phyloP scores from a whole-genome alignment of 23 red algal species.

The Gracilaria gracilis region DNA sequence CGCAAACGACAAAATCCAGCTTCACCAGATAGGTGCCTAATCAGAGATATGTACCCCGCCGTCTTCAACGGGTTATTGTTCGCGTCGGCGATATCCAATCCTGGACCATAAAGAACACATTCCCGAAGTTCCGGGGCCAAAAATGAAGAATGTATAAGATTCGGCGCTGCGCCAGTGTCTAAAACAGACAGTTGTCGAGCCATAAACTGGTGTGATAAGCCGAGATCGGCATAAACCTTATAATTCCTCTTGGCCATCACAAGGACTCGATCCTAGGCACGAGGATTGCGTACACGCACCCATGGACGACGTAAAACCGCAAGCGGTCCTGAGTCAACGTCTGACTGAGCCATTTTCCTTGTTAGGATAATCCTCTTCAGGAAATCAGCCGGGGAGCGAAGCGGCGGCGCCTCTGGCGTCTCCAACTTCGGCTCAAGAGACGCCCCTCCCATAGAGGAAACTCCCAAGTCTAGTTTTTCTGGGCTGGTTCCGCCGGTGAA shows the following conservation, averaged over 20 bases:
- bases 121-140: neutral
- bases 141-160: neutral
- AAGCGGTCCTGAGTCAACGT: neutral
- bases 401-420: neutral
- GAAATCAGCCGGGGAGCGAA: neutral
- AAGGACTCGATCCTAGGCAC: neutral
- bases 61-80: neutral
- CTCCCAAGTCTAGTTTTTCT: constrained; percentile 11
- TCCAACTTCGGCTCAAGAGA: neutral
- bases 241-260: constrained; percentile 27
- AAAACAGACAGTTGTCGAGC: too few relatives aligned
- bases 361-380: too few relatives aligned
- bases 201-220: constrained; percentile 7
- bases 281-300: constrained; percentile 7
- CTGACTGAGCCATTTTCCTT: neutral
- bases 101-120: neutral
- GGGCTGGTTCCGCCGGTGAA: too few relatives aligned
- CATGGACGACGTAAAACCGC: constrained; percentile 21
- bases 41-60: neutral
- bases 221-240: constrained; percentile 38
- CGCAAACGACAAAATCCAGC: neutral
- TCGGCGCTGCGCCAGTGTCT: too few relatives aligned
- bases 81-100: neutral
- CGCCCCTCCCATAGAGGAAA: neutral
- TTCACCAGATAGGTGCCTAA: neutral